A percentile compares a stretch with the other conserved stretches of the same genome.
phyloP scores from a whole-genome alignment of 2,329 filamentous ascomycete species.

The Helminthosporium solani region DNA sequence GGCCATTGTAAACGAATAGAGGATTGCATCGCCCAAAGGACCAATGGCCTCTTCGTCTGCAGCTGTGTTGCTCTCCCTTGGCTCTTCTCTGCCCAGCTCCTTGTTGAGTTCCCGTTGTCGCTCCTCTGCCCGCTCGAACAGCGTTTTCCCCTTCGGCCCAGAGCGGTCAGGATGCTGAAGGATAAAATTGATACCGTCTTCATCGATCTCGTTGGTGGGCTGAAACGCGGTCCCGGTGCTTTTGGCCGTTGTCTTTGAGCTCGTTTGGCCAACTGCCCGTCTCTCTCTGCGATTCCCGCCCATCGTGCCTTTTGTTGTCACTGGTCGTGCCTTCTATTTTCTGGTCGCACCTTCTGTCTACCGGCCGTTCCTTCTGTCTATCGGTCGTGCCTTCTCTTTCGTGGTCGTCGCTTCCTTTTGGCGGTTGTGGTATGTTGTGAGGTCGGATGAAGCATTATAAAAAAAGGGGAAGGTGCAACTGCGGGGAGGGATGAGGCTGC shows the following conservation, averaged over 20 bases:
- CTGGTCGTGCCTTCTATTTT: too few species aligned
- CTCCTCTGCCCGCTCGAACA: slow-evolving; percentile 72
- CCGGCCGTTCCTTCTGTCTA: too few species aligned
- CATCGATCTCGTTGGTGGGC: slow-evolving; percentile 38
- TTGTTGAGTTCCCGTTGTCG: slow-evolving; percentile 49
- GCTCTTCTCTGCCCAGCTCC: slow-evolving; percentile 44
- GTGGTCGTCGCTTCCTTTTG: too few species aligned
- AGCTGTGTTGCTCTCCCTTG: slow-evolving; percentile 32
- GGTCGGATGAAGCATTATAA: slow-evolving; percentile 5
- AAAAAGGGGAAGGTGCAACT: slow-evolving; percentile 23
- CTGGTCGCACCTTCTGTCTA: too few species aligned
- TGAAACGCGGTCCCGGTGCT: slow-evolving; percentile 36
- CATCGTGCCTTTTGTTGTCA: slow-evolving; percentile 28
- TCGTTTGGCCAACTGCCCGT: slow-evolving; percentile 43
- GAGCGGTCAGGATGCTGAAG: slow-evolving; percentile 70
- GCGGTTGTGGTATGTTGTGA: slow-evolving; percentile 2
- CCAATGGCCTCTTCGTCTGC: slow-evolving; percentile 47
- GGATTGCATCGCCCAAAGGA: slow-evolving; percentile 49
- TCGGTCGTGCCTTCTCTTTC: too few species aligned
- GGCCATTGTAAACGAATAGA: slow-evolving; percentile 59
- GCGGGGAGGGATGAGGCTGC: slow-evolving; percentile 6
- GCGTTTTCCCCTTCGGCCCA: slow-evolving; percentile 61
- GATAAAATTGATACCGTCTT: slow-evolving; percentile 57
- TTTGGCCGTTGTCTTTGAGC: slow-evolving; percentile 17
- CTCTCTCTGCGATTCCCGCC: slow-evolving; percentile 49